Evolutionary conservation across 257 asterid genomes (phyloP).

Genomic region (Jacaranda copaia): DNA sequence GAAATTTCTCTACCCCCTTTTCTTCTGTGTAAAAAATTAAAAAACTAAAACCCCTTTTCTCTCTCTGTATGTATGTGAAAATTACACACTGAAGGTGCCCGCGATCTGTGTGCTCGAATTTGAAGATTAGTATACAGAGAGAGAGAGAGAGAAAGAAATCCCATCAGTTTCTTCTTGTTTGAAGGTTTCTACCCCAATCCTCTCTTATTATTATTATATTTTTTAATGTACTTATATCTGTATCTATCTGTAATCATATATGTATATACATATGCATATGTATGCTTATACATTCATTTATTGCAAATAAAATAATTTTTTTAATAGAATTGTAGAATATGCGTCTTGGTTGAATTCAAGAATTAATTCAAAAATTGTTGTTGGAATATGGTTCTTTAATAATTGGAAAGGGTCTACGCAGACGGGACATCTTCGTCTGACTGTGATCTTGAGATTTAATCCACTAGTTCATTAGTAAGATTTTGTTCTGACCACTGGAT

Average conservation of each 20-base stretch:
- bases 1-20: conserved; percentile 2
- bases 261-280: background rate
- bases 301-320: background rate
- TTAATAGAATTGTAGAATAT: background rate
- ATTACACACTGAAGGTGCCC: conserved; percentile 40
- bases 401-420: conserved; percentile 15
- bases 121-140: conserved; percentile 33
- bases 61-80: conserved; percentile 25
- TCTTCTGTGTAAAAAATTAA: background rate
- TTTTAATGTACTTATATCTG: background rate
- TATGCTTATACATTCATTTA: background rate
- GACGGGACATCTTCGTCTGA: background rate
- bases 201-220: conserved; percentile 4
- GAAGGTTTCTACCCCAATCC: conserved; percentile 32
- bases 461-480: background rate
- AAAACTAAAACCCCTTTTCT: conserved; percentile 42
- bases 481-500: conserved; percentile 5
- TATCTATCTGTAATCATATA: background rate
- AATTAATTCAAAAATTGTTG: background rate
- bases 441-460: conserved; percentile 38
- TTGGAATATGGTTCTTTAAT: background rate
- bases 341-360: conserved; percentile 17
- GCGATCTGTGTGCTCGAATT: conserved; percentile 45
- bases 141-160: conserved; percentile 26
- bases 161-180: conserved; percentile 31